Percentiles rank a stretch among this genome's conserved stretches.
Conservation (phyloP, 495 filamentous ascomycete species). For the Rostrohypoxylon terebratum region DNA sequence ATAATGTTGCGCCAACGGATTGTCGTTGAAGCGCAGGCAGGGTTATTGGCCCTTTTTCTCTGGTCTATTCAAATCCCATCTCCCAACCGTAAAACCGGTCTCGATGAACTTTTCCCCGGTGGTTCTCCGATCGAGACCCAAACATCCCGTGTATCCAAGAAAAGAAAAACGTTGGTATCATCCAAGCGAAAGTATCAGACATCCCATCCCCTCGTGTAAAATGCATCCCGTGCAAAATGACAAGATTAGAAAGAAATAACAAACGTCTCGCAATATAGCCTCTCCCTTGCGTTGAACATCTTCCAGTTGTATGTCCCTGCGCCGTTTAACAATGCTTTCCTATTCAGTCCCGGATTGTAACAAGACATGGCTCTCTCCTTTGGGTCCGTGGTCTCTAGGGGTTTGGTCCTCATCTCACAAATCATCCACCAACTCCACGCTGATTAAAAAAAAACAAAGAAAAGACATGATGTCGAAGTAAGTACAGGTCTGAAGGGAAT, state of each 20-base stretch:
- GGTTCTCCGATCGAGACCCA: constrained; percentile 36
- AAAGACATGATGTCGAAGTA: constrained; percentile 45
- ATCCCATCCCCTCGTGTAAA: constrained; percentile 36
- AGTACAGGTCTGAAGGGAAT: constrained; percentile 44
- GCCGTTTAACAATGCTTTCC: constrained; percentile 45
- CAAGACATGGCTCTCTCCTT: constrained; percentile 40
- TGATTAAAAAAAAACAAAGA: constrained; percentile 49
- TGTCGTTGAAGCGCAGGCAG: constrained; percentile 35
- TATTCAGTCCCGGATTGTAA: constrained; percentile 41
- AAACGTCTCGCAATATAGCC: constrained; percentile 40
- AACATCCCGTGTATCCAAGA: constrained; percentile 35
- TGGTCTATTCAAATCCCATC: constrained; percentile 46
- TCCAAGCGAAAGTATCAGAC: constrained; percentile 51
- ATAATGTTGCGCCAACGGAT: constrained; percentile 42
- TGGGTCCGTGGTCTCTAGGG: constrained; percentile 43
- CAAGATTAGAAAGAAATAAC: constrained; percentile 47
- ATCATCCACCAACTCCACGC: constrained; percentile 51
- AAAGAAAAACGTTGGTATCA: constrained; percentile 50
- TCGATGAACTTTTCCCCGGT: constrained; percentile 43
- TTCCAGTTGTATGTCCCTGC: constrained; percentile 44
- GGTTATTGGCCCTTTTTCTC: constrained; percentile 40
- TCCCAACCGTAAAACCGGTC: constrained; percentile 42
- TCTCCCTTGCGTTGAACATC: constrained; percentile 43
- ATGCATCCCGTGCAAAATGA: constrained; percentile 41
- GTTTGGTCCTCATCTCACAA: constrained; percentile 44